Evolutionary conservation across 306 rosid species (phyloP).

Genomic region (Sphenostylis stenocarpa): DNA sequence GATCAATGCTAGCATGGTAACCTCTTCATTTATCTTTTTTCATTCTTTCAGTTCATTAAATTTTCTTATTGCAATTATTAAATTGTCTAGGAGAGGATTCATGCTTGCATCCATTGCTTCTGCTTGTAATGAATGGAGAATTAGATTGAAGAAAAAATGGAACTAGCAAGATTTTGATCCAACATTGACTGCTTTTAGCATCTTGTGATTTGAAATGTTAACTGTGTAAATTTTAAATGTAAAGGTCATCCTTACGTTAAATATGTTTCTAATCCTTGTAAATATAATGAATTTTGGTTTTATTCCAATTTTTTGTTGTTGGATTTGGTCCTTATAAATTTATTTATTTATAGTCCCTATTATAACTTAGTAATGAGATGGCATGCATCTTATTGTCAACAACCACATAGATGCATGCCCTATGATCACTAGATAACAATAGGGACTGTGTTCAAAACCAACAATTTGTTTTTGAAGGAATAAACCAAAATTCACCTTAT

Average conservation of each 20-base stretch:
- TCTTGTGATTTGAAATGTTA: background rate
- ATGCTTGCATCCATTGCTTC: conserved; percentile 13
- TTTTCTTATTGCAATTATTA: background rate
- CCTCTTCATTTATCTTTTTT: conserved; percentile 23
- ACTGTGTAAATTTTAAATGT: background rate
- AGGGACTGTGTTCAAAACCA: background rate
- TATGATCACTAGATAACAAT: background rate
- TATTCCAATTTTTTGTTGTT: background rate
- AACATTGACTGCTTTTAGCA: background rate
- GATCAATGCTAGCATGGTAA: conserved; percentile 98
- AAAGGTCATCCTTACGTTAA: background rate
- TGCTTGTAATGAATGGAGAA: conserved; percentile 4
- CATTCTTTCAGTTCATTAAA: conserved; percentile 14
- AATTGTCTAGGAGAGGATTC: conserved; percentile 17
- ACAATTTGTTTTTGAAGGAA: background rate
- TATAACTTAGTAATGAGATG: background rate
- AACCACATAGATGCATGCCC: background rate
- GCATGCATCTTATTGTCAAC: background rate
- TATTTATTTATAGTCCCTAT: background rate
- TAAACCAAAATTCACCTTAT: background rate
- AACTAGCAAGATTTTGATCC: conserved; percentile 8
- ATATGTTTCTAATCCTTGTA: background rate
- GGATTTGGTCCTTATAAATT: background rate
- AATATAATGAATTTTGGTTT: background rate
- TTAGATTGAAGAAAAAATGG: background rate